These are phyloP conservation scores for Lumnitzera littorea DNA, from an alignment of 345 rosid genomes.

Conservation along the genomic window DNA sequence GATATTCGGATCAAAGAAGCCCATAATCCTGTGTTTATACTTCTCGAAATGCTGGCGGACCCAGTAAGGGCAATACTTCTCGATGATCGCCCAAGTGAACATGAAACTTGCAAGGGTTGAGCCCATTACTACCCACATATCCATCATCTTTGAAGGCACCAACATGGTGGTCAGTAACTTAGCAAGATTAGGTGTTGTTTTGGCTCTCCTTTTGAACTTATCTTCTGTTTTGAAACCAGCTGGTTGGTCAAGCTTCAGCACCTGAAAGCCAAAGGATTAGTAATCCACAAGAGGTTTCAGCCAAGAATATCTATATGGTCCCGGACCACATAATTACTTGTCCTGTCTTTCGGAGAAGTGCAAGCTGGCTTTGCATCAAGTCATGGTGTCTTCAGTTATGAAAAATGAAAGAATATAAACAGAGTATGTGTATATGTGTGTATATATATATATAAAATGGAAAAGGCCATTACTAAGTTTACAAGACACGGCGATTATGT, in stretches of 20 bases:
- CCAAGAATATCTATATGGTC: too few relatives aligned
- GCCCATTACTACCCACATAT: conserved; percentile 53
- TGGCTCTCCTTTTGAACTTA: neutral
- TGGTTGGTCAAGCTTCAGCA: too few relatives aligned
- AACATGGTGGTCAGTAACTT: conserved; percentile 2
- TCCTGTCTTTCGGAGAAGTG: neutral
- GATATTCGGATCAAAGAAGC: conserved; percentile 35
- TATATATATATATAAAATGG: too few relatives aligned
- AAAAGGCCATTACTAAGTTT: too few relatives aligned
- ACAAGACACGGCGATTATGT: too few relatives aligned
- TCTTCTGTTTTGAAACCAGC: neutral
- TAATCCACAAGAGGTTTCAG: too few relatives aligned
- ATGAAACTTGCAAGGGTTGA: conserved; percentile 48
- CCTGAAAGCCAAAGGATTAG: too few relatives aligned
- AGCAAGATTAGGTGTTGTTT: too few relatives aligned
- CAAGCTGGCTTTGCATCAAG: neutral
- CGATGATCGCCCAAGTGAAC: conserved; percentile 48
- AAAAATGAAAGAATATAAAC: neutral
- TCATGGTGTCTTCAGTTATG: conserved; percentile 1
- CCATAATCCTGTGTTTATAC: conserved; percentile 20
- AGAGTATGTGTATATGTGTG: neutral
- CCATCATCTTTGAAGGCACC: conserved; percentile 28
- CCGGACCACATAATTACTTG: too few relatives aligned
- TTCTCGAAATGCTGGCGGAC: conserved; percentile 34
- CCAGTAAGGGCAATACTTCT: conserved; percentile 50